Percentiles rank a stretch among this genome's conserved stretches.
Conservation (phyloP, 1,139 yeast genomes). For the Sugiyamaella grinbergsii region DNA sequence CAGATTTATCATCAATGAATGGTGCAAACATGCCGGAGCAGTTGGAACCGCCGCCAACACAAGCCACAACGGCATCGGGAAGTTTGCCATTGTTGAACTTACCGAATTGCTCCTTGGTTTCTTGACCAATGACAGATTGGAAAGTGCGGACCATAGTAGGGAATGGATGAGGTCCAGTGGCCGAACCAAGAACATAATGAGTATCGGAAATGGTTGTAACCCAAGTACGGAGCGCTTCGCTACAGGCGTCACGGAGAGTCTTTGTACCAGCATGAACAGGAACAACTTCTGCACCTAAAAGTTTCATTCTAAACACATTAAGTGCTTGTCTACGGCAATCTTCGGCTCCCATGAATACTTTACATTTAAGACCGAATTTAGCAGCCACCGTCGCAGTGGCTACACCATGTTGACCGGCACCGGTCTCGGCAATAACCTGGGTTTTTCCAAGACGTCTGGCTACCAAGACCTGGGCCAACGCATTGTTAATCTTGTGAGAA, state of each 20-base stretch:
- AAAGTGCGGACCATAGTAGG: constrained; percentile 97
- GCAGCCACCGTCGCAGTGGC: constrained; percentile 99
- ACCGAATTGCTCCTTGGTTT: constrained; percentile 87
- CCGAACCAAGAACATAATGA: constrained; percentile 95
- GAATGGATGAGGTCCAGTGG: constrained; percentile 99
- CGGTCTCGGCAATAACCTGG: constrained; percentile 95
- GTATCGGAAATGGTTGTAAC: constrained; percentile 83
- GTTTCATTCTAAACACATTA: constrained; percentile 95
- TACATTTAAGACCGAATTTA: constrained; percentile 91
- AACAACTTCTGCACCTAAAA: constrained; percentile 92
- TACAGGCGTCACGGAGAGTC: constrained; percentile 95
- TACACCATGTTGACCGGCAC: constrained; percentile 99
- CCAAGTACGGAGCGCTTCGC: constrained; percentile 96
- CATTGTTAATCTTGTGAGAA: constrained; percentile 95
- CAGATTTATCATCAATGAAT: constrained; percentile 77
- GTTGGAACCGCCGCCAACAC: constrained; percentile 99
- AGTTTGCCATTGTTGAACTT: constrained; percentile 74
- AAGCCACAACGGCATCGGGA: constrained; percentile 94
- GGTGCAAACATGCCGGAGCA: constrained; percentile 96
- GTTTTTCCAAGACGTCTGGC: constrained; percentile 92
- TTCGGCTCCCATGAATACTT: constrained; percentile 99
- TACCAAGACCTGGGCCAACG: constrained; percentile 88
- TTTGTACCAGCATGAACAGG: constrained; percentile 94
- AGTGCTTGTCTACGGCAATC: constrained; percentile 98
- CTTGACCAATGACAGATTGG: constrained; percentile 96